These are phyloP conservation scores for Beauveria sp. DNA, from an alignment of 2,329 filamentous ascomycete species.

Conservation along the genomic window DNA sequence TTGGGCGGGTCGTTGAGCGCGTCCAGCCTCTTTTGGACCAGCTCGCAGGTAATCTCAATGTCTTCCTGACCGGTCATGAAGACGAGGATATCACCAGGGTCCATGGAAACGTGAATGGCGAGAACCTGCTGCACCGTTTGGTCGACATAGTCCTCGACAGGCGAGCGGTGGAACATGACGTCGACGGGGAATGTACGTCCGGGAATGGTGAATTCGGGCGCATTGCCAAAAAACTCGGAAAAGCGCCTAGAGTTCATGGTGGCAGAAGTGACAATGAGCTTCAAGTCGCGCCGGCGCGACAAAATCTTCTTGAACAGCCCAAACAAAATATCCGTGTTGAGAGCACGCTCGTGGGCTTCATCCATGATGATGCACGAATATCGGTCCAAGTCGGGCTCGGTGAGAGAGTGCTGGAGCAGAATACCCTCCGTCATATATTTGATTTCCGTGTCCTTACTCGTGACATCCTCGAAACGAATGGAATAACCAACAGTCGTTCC, in stretches of 20 bases:
- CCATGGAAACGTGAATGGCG: constrained; percentile 93
- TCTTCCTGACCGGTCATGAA: constrained; percentile 99
- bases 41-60: constrained; percentile 92
- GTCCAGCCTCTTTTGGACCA: constrained; percentile 79
- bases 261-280: constrained; percentile 94
- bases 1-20: constrained; percentile 91
- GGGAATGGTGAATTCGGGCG: constrained; percentile 93
- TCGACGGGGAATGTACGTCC: constrained; percentile 96
- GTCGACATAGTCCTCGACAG: constrained; percentile 96
- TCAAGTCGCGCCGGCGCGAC: constrained; percentile 79
- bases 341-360: constrained; percentile 90
- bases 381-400: constrained; percentile 85
- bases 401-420: constrained; percentile 82
- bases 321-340: constrained; percentile 97
- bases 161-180: constrained; percentile 88
- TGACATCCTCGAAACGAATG: constrained; percentile 97
- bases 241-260: constrained; percentile 98
- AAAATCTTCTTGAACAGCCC: constrained; percentile 96
- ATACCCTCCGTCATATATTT: constrained; percentile 99
- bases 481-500: constrained; percentile 89
- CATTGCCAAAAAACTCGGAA: constrained; percentile 90
- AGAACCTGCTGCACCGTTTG: constrained; percentile 93
- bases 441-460: constrained; percentile 87
- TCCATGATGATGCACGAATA: constrained; percentile 99
- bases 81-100: constrained; percentile 84